Conservation (phyloP, 148 eudicot genomes). For the Vaccinium macrocarpon region DNA sequence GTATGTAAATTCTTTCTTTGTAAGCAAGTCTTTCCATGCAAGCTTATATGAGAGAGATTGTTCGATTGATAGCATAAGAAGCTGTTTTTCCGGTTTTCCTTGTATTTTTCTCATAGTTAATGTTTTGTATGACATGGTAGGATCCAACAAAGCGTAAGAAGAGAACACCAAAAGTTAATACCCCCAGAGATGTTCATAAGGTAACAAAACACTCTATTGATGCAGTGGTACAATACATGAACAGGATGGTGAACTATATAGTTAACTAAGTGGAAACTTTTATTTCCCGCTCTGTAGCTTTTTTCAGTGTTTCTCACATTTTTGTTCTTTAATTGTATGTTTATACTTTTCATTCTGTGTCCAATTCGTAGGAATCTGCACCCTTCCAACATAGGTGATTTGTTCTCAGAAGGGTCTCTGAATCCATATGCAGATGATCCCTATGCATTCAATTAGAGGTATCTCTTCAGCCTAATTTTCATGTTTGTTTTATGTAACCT, state of each 20-base stretch:
- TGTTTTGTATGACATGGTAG: conserved; percentile 30
- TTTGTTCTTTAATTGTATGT: background rate
- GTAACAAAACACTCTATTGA: conserved; percentile 31
- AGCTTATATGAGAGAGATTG: background rate
- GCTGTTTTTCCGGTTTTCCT: background rate
- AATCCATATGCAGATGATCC: conserved; percentile 99
- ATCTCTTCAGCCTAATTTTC: background rate
- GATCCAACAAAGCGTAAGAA: conserved; percentile 73
- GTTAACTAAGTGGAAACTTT: background rate
- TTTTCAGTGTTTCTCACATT: background rate
- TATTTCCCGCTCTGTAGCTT: background rate
- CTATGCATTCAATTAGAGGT: conserved; percentile 92
- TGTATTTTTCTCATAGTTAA: background rate
- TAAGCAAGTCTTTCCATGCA: conserved; percentile 9
- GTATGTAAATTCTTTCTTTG: conserved; percentile 36
- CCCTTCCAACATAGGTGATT: conserved; percentile 79
- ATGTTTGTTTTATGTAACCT: background rate
- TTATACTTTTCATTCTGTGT: background rate
- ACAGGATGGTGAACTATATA: background rate
- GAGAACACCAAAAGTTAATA: conserved; percentile 58
- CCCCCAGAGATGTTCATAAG: conserved; percentile 59
- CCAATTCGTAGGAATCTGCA: conserved; percentile 31
- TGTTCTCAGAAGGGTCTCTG: conserved; percentile 92
- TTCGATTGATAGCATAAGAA: background rate
- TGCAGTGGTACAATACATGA: background rate